Evolutionary conservation across 2,329 filamentous ascomycete genomes (phyloP).

Genomic region (Alternaria rosae): DNA sequence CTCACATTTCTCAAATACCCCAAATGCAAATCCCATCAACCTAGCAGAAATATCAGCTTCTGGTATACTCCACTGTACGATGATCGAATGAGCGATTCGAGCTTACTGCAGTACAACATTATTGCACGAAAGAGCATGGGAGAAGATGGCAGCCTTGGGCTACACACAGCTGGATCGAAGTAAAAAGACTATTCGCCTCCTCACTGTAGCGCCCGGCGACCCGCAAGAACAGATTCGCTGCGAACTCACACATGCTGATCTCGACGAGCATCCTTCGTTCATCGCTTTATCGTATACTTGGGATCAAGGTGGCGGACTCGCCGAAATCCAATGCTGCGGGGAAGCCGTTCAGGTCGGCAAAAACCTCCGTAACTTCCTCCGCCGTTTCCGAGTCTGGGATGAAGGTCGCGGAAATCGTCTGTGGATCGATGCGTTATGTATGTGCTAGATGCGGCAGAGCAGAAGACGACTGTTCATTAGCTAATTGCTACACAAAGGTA

Average conservation of each 20-base stretch:
- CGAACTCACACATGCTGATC: not conserved
- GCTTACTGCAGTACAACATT: not conserved
- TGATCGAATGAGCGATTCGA: rapidly evolving
- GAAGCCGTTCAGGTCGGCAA: not conserved
- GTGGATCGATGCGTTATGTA: not conserved
- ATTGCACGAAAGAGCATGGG: not conserved
- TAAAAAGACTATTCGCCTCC: not conserved
- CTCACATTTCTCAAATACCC: not conserved
- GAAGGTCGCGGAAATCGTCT: not conserved
- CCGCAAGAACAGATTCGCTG: not conserved
- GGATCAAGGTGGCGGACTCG: not conserved
- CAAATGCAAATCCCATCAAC: not conserved
- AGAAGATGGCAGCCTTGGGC: not conserved
- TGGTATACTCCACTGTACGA: not conserved
- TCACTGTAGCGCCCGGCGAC: not conserved
- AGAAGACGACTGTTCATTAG: too few species aligned
- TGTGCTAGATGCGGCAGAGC: too few species aligned
- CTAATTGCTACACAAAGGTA: rapidly evolving
- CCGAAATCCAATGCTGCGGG: not conserved
- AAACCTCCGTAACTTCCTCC: not conserved
- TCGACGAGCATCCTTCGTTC: not conserved
- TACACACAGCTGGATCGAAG: not conserved
- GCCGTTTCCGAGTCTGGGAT: not conserved
- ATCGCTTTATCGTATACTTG: not conserved
- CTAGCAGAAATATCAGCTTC: not conserved